A percentile compares a stretch with the other conserved stretches of the same genome.
Evolutionary conservation across 2,329 filamentous ascomycete species (phyloP).

Genomic region (Trichoderma sp.): DNA sequence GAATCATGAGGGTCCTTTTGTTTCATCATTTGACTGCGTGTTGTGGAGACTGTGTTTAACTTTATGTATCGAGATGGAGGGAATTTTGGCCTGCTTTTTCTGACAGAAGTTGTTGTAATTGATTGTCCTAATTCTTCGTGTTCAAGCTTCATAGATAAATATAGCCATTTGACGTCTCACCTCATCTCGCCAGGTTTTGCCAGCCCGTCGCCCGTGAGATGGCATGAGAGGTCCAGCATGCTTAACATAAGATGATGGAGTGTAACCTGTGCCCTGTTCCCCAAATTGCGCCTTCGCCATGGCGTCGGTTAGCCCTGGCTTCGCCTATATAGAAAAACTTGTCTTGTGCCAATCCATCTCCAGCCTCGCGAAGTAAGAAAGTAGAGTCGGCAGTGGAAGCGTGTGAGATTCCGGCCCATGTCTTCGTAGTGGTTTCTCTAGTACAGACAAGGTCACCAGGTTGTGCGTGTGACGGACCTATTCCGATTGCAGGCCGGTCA

Average conservation of each 20-base stretch:
- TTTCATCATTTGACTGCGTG: not conserved
- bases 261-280: not conserved
- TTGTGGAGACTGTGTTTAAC: not conserved
- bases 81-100: not conserved
- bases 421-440: not conserved
- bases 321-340: not conserved
- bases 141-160: not conserved
- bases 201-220: not conserved
- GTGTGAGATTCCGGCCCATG: not conserved
- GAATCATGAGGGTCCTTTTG: not conserved
- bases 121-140: not conserved
- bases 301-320: not conserved
- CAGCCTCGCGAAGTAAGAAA: not conserved
- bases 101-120: not conserved
- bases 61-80: not conserved
- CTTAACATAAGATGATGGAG: not conserved
- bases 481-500: not conserved
- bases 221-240: not conserved
- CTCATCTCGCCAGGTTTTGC: not conserved
- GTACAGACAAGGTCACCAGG: not conserved
- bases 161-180: slow-evolving; percentile 4
- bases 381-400: not conserved
- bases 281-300: not conserved
- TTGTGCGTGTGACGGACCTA: not conserved
- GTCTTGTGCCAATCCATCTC: not conserved